These are phyloP conservation scores for Lotmaria passim DNA, from an alignment of 208 protist genomes.

Conservation along the genomic window DNA sequence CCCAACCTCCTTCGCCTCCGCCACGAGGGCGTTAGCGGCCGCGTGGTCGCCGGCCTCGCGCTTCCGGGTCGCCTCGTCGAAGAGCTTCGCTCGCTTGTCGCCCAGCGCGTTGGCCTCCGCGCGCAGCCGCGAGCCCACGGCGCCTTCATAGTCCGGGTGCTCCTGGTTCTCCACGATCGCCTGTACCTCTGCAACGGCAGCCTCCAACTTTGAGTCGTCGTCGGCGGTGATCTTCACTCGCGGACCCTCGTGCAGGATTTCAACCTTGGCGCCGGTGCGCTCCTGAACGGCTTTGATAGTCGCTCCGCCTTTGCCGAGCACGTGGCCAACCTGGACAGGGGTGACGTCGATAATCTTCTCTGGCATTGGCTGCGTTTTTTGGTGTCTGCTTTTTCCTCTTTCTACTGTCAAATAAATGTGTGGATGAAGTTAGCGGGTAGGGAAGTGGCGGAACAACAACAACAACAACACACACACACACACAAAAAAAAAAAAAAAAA, in stretches of 20 bases:
- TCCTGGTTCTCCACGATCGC: conserved; percentile 47
- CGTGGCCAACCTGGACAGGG: conserved; percentile 48
- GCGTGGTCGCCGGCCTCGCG: conserved; percentile 40
- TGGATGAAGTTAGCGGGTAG: no score
- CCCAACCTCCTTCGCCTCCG: conserved; percentile 42
- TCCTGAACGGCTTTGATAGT: conserved; percentile 53
- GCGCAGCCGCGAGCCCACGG: conserved; percentile 42
- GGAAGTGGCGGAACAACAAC: neutral
- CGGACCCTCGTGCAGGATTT: conserved; percentile 48
- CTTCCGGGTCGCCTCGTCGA: conserved; percentile 44
- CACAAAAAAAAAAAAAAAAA: conserved; percentile 8
- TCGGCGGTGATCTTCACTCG: conserved; percentile 58
- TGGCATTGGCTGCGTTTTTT: conserved; percentile 25
- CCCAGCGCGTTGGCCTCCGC: conserved; percentile 48
- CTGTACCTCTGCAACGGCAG: conserved; percentile 39
- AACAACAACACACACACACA: no score
- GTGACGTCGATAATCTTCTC: conserved; percentile 42
- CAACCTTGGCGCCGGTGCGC: conserved; percentile 48
- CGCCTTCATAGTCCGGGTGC: conserved; percentile 67
- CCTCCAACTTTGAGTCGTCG: conserved; percentile 38
- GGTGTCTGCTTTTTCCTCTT: neutral
- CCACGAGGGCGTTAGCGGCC: conserved; percentile 37
- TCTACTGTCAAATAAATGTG: no score
- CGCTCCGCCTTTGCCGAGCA: conserved; percentile 54
- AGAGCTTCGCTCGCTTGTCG: conserved; percentile 47